Conservation (phyloP, 352 stramenopile genomes). For the Albugo laibachii region DNA sequence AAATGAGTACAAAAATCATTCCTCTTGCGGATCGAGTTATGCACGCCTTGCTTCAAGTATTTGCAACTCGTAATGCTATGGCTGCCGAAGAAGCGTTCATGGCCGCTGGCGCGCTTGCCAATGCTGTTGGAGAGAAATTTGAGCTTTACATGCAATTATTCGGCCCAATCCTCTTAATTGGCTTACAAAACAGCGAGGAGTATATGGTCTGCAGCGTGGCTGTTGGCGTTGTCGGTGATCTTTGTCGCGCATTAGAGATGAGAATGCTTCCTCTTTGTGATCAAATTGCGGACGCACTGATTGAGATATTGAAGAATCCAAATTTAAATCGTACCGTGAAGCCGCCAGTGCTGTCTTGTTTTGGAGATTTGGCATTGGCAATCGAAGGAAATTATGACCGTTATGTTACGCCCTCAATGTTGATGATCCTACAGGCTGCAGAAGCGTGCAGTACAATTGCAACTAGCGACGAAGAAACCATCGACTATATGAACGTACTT, state of each 20-base stretch:
- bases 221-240: slow-evolving; percentile 89
- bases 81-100: slow-evolving; percentile 94
- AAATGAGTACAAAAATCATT: slow-evolving; percentile 77
- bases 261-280: slow-evolving; percentile 87
- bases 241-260: slow-evolving; percentile 84
- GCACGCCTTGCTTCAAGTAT: slow-evolving; percentile 88
- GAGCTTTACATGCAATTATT: slow-evolving; percentile 93
- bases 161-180: slow-evolving; percentile 80
- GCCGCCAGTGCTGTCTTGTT: slow-evolving; percentile 89
- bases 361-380: slow-evolving; percentile 93
- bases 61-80: slow-evolving; percentile 84
- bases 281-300: slow-evolving; percentile 85
- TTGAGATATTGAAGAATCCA: slow-evolving; percentile 90
- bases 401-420: slow-evolving; percentile 59
- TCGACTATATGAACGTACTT: slow-evolving; percentile 95
- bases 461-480: slow-evolving; percentile 93
- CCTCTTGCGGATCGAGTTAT: slow-evolving; percentile 87
- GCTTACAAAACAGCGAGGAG: slow-evolving; percentile 88
- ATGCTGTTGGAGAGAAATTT: slow-evolving; percentile 84
- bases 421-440: slow-evolving; percentile 77
- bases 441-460: slow-evolving; percentile 68
- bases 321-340: slow-evolving; percentile 89
- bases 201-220: slow-evolving; percentile 93
- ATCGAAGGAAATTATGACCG: slow-evolving; percentile 85
- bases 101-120: slow-evolving; percentile 84